A percentile compares a stretch with the other conserved stretches of the same genome.
Evolutionary conservation across 345 rosid species (phyloP).

Genomic region (Linum lewisii): DNA sequence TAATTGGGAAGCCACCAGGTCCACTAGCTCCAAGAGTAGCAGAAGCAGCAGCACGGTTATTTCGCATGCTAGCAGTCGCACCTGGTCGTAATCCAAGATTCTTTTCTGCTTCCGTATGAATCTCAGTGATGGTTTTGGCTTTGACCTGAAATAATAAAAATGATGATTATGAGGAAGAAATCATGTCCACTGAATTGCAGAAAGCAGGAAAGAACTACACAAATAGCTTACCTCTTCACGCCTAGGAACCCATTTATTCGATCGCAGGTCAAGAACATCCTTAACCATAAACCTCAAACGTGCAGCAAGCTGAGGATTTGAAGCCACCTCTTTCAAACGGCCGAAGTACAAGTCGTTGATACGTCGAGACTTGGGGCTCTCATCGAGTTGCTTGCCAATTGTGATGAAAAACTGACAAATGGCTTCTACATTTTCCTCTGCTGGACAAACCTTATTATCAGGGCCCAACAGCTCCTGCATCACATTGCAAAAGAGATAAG

Average conservation of each 20-base stretch:
- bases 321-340: conserved; percentile 53
- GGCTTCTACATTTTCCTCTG: conserved; percentile 86
- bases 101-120: conserved; percentile 84
- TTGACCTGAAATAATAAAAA: conserved; percentile 44
- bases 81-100: conserved; percentile 90
- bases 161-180: not conserved
- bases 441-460: conserved; percentile 56
- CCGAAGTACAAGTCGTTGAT: conserved; percentile 55
- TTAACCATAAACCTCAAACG: conserved; percentile 76
- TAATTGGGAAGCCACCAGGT: conserved; percentile 51
- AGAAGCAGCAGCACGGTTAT: conserved; percentile 31
- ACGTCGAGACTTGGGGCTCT: conserved; percentile 49
- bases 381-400: conserved; percentile 89
- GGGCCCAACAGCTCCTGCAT: conserved; percentile 76
- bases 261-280: conserved; percentile 71
- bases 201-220: not conserved
- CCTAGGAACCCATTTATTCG: conserved; percentile 80
- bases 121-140: conserved; percentile 89
- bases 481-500: conserved; percentile 6
- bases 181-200: not conserved
- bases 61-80: conserved; percentile 76
- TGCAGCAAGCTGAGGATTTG: conserved; percentile 51
- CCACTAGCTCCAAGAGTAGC: conserved; percentile 41
- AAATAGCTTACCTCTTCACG: conserved; percentile 67
- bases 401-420: conserved; percentile 77